Base-by-base conservation (phyloP, 1,284 basidiomycete genomes). In the Meira miltonrushii region DNA sequence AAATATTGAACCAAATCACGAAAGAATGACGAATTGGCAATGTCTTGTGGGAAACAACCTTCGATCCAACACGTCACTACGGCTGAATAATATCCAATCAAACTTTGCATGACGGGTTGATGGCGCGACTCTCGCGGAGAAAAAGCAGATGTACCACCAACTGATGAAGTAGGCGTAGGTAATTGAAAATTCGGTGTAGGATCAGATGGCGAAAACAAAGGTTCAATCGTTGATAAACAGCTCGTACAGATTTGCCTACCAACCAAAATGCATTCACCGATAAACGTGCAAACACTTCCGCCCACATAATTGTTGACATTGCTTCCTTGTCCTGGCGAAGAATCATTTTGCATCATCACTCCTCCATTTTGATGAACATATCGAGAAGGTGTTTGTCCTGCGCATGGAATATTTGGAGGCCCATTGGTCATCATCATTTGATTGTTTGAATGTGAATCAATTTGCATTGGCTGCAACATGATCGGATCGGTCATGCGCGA, bases 61-160 rank as follows among this genome's bases (percentile, higher is more conserved):
- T 50, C 47, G 6, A 50, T 25, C 47, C 47, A 50, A 37, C 47
- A 50, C 6, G 33, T 37, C 4, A 50, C 47, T 4, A 50, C 47
- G 23, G 21, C 33, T 50, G 47, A n/a, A 37, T 50, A 50, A 25
- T 50, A 50, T 25, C 47, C 47, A 15, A 50, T 37, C 23, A 50
- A 25, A 15, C 23, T 21, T 15, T 50, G 47, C 23, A 50, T 15
- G 10, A 50, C 21, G 10, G 47, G 47, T 21, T 50, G 15, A 50
- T 25, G 47, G 6, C 21, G 15, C 10, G 47, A 4, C 8, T 33
- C 28, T 4, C 8, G 28, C 8, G 28, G 28, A 3, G 47, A n/a
- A 13, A n/a, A 13, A n/a, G 47, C 3, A 25, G 47, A 25, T 15
- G n/a, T 48, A 13, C 13, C 47, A 25, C 13, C 15, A n/a, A 21